phyloP scores from a whole-genome alignment of 1,284 basidiomycete species.

The Naganishia albida region DNA sequence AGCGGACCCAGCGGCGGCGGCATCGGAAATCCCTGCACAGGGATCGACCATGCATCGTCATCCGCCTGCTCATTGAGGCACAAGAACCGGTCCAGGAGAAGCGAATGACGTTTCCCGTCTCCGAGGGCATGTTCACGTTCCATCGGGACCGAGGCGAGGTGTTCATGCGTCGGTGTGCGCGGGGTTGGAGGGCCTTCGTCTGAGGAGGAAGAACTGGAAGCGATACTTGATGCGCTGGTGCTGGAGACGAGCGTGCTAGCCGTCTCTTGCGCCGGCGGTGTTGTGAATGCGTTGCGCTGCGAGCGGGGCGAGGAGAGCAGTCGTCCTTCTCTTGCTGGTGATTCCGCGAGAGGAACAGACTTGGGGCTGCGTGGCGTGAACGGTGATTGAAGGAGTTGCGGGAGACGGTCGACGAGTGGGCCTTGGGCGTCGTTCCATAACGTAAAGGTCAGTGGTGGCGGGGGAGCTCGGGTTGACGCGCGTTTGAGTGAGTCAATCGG shows the following conservation, averaged over 20 bases:
- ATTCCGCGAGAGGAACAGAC: not conserved
- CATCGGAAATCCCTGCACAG: not conserved
- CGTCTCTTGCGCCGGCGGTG: not conserved
- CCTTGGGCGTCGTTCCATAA: not conserved
- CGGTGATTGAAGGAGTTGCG: constrained; percentile 4
- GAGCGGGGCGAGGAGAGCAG: not conserved
- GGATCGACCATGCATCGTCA: not conserved
- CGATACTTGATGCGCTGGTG: constrained; percentile 5
- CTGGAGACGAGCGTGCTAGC: not conserved
- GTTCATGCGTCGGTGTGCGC: not conserved
- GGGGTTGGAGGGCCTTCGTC: not conserved
- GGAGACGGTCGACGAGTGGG: not conserved
- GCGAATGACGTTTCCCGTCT: not conserved
- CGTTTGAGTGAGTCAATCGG: not conserved
- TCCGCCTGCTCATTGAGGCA: not conserved
- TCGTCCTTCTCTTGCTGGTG: not conserved
- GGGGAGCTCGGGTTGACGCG: not conserved
- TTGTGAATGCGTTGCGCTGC: not conserved
- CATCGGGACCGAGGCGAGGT: not conserved
- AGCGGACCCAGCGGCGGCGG: not conserved
- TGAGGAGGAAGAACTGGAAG: not conserved
- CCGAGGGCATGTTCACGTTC: not conserved
- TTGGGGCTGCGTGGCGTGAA: not conserved
- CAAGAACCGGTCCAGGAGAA: constrained; percentile 2
- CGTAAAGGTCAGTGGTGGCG: not conserved